Evolutionary conservation across 1,139 yeast species (phyloP), one percentile per base, ranked within the genome.

Genomic region (Lodderomyces metapsilosis): DNA sequence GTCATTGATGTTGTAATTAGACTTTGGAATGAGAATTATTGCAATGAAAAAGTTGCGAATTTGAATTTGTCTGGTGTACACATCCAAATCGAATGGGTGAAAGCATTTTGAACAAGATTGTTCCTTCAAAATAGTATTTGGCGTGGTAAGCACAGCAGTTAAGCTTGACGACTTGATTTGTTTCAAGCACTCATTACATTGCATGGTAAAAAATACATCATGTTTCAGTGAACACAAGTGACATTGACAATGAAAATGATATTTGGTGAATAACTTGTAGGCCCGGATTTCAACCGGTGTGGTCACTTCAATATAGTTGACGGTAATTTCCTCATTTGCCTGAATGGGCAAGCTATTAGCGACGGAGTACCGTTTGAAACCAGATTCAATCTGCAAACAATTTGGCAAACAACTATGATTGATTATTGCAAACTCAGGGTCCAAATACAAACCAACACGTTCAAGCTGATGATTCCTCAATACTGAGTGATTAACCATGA

Each of bases 241-340:
- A 46, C 76, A 70, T n/a, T 48, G 38, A 45, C 75, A 70, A 3
- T 49, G 40, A 41, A 70, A 70, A 42, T 54, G 62, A 45, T 58
- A 69, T 23, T 38, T 40, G 5, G 32, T 24, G n/a, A 10, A 30
- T 21, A 45, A 35, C 32, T 45, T 42, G 36, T 16, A 34, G 12
- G 37, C 40, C 21, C 48, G 16, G 15, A 45, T 36, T 35, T 45
- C 48, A 36, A 34, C 37, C 15, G 48, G 45, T 8, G 41, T 18
- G 7, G 42, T 41, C 8, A 13, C 18, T 15, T 37, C 27, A 34
- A 61, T 51, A 43, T 70, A 70, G 33, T 56, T 65, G 7, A 66
- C 55, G 17, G 54, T 51, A 2, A 69, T 38, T 43, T 68, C 68
- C 18, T 57, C 57, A 10, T 52, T 52, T 2, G 44, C 32, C 1